A percentile compares a stretch with the other conserved stretches of the same genome.
Conservation (phyloP, 495 filamentous ascomycete species). For the Symbiotaphrina buchneri region DNA sequence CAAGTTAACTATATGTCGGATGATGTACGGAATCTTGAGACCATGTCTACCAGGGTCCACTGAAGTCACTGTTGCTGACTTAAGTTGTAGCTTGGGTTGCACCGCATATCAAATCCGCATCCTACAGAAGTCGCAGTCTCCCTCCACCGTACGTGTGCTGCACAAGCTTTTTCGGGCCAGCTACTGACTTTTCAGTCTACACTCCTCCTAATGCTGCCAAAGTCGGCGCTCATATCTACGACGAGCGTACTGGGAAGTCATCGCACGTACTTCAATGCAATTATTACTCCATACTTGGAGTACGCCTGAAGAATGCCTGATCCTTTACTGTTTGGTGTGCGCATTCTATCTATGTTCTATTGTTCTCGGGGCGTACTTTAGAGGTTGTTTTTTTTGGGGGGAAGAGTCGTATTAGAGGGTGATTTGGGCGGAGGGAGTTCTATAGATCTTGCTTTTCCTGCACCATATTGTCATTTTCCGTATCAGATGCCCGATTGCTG, state of each 20-base stretch:
- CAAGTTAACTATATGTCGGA: constrained; percentile 75
- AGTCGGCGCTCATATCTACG: constrained; percentile 51
- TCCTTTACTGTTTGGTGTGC: too few relatives aligned
- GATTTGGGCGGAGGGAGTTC: too few relatives aligned
- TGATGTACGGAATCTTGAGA: constrained; percentile 14
- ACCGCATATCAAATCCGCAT: constrained; percentile 57
- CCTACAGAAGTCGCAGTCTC: constrained; percentile 55
- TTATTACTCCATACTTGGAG: constrained; percentile 26
- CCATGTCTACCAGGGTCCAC: not conserved
- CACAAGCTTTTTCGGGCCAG: not conserved
- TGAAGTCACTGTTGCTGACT: not conserved
- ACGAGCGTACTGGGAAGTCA: constrained; percentile 46
- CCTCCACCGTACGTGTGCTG: constrained; percentile 42
- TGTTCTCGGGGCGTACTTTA: too few relatives aligned
- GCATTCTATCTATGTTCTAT: too few relatives aligned
- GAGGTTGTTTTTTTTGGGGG: too few relatives aligned
- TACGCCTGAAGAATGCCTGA: too few relatives aligned
- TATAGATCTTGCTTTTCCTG: too few relatives aligned
- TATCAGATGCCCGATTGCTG: too few relatives aligned
- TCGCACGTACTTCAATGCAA: constrained; percentile 43
- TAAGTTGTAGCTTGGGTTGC: constrained; percentile 41
- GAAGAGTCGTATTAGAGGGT: too few relatives aligned
- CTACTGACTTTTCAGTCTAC: constrained; percentile 33
- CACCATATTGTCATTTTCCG: too few relatives aligned
- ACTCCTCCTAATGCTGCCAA: constrained; percentile 72